Conservation (phyloP, 202 grass and related monocot species). For the Musa balbisiana region DNA sequence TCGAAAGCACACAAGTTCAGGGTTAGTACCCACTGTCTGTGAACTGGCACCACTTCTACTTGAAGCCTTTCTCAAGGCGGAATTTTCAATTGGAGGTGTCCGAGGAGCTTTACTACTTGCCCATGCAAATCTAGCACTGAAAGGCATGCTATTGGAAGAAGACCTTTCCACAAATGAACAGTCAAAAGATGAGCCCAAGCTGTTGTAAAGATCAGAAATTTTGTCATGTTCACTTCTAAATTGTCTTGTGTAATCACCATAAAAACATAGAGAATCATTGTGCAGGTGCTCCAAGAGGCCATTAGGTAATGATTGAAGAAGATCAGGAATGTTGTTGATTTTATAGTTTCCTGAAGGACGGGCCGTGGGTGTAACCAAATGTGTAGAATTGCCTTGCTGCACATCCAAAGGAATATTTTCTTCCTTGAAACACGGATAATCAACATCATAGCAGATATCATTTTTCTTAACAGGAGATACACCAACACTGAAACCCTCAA, state of each 20-base stretch:
- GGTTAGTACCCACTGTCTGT: conserved; percentile 41
- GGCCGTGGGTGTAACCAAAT: conserved; percentile 28
- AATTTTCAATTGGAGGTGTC: conserved; percentile 62
- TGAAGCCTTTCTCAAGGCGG: conserved; percentile 38
- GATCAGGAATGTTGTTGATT: conserved; percentile 23
- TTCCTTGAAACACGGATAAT: conserved; percentile 14
- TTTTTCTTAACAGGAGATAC: conserved; percentile 22
- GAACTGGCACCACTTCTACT: conserved; percentile 39
- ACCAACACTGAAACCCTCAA: conserved; percentile 57
- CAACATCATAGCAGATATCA: conserved; percentile 20
- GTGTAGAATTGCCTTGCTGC: conserved; percentile 20
- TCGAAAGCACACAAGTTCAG: conserved; percentile 72
- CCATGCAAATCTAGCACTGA: conserved; percentile 24
- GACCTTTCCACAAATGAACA: conserved; percentile 30
- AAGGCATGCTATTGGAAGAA: conserved; percentile 23
- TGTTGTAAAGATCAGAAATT: conserved; percentile 11
- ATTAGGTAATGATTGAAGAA: conserved; percentile 36
- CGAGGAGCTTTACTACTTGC: conserved; percentile 40
- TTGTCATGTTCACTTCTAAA: conserved; percentile 26
- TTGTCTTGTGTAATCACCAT: conserved; percentile 27
- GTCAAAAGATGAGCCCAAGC: conserved; percentile 27
- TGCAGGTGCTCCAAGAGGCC: conserved; percentile 38
- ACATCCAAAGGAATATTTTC: conserved; percentile 28
- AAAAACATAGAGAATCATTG: conserved; percentile 21
- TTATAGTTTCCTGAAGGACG: conserved; percentile 30